These are phyloP conservation scores for Ogataea populi-albae DNA, from an alignment of 805 yeast genomes.

Conservation along the genomic window DNA sequence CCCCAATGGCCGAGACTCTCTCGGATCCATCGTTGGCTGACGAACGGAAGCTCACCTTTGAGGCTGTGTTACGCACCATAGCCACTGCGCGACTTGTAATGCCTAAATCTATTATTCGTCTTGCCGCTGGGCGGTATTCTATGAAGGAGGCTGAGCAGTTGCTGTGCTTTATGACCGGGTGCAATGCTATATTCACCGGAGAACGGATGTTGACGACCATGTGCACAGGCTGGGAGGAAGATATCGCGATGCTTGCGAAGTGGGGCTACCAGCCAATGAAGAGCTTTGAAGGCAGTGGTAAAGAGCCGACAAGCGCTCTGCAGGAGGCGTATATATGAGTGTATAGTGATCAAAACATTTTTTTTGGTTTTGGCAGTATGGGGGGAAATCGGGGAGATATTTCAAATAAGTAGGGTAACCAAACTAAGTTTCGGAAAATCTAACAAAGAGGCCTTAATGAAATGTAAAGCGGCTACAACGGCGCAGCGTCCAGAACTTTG, in stretches of 20 bases:
- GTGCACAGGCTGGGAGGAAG: slow-evolving; percentile 85
- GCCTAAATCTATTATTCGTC: slow-evolving; percentile 68
- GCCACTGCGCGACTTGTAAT: slow-evolving; percentile 74
- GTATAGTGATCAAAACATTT: no score
- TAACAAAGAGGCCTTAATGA: no score
- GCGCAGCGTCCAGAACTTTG: no score
- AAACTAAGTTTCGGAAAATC: no score
- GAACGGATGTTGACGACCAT: slow-evolving; percentile 77
- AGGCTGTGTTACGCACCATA: slow-evolving; percentile 62
- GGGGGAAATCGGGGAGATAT: no score
- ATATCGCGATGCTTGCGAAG: slow-evolving; percentile 58
- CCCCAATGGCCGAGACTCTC: slow-evolving; percentile 47
- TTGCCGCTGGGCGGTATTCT: slow-evolving; percentile 80
- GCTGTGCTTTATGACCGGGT: slow-evolving; percentile 72
- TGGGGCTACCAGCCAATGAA: slow-evolving; percentile 44
- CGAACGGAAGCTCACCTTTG: slow-evolving; percentile 49
- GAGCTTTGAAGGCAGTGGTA: slow-evolving; percentile 2
- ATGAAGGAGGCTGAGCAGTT: slow-evolving; percentile 77
- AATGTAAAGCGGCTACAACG: no score
- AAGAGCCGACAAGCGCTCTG: no score
- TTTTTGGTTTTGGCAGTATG: no score
- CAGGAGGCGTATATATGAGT: no score
- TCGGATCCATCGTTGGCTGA: slow-evolving; percentile 47
- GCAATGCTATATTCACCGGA: slow-evolving; percentile 80
- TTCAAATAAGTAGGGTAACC: no score